Evolutionary conservation across 2,329 filamentous ascomycete genomes (phyloP), one percentile per base, ranked within the genome.

Genomic region (Aspergillus uvarum): DNA sequence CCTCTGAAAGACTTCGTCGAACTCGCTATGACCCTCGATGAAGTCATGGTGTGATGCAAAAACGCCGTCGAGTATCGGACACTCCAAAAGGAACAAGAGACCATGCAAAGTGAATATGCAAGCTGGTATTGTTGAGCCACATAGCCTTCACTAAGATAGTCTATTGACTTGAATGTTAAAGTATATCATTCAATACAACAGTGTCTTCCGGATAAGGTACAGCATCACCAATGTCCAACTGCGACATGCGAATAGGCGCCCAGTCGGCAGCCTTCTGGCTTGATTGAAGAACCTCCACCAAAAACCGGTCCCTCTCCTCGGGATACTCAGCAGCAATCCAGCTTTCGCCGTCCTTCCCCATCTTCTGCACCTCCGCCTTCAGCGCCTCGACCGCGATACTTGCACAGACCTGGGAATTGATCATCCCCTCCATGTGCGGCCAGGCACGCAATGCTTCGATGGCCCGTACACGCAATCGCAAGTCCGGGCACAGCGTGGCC

Each of bases 401-500:
- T 1, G 50, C 57, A 4, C 54, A 29, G 4, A 61, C 35, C 19
- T 61, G 62, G 5, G 65, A 64, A 52, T 65, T 66, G n/a, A 63
- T 31, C 24, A 65, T 58, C 14, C 61, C 63, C 31, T 65, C 61
- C 19, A 56, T 62, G 32, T 65, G 65, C 2, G 65, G 61, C 61
- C 61, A 66, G 3, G 26, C 35, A 8, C 54, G 49, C 32, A 64
- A 57, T 10, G 51, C 51, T 6, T 61, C n/a, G 22, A 66, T 61
- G 21, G 63, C 65, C 11, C 51, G 59, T 14, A 59, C 44, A 1
- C 63, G 63, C 49, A 64, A 22, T 4, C 44, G 44, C 35, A 60
- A 50, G 11, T 66, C 51, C 4, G 63, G 61, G 24, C 63, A 65
- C 14, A 51, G 19, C 11, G 59, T 56, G 8, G 61, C 60, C 31